Base-by-base conservation (phyloP, 805 yeast genomes). In the Kuraishia ogatae region DNA sequence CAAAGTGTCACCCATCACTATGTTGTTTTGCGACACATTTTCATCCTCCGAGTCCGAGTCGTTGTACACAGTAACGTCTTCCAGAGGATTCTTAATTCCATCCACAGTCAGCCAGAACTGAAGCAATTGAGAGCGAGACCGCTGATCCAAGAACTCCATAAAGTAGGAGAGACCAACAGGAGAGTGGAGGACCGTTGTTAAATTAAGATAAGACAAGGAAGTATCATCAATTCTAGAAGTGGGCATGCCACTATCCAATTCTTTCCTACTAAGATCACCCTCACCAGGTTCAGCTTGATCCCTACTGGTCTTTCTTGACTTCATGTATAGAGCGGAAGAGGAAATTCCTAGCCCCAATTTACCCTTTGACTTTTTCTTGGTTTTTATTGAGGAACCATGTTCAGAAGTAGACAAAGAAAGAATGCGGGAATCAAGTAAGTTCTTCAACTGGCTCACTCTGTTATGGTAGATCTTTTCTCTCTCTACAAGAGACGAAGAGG, bases 41-140 rank as follows among this genome's bases (percentile, higher is more conserved):
- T 61, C 64, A 22, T 62, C 64, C 50, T 62, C 65, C 48, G 66
- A 69, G 50, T 64, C 63, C 22, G 70, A 65, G 48, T 69, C 67
- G 1, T 58, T 59, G 4, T 64, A 24, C 17, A 52, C 22, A 57
- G 57, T 59, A 39, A 64, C 35, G 56, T 79, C 87, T 58, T 84
- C 89, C 19, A 91, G 66, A 0, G 97, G 96, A 52, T 87, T 87
- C 61, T 83, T 81, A 46, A 89, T 76, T 0, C 79, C 74, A 57
- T 89, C 87, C 2, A 89, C 85, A 1, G 80, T 77, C 3, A 79
- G 65, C 89, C 91, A 87, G 57, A 82, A 83, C 50, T 83, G 84
- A 2, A 89, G 62, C 28, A 83, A 63, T 0, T 68, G 69, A 1
- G 75, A 67, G 51, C 81, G 66, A 2, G 71, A 66, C 20, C 82